Evolutionary conservation across 2,329 filamentous ascomycete genomes (phyloP).

Genomic region (Aphanocladium album): DNA sequence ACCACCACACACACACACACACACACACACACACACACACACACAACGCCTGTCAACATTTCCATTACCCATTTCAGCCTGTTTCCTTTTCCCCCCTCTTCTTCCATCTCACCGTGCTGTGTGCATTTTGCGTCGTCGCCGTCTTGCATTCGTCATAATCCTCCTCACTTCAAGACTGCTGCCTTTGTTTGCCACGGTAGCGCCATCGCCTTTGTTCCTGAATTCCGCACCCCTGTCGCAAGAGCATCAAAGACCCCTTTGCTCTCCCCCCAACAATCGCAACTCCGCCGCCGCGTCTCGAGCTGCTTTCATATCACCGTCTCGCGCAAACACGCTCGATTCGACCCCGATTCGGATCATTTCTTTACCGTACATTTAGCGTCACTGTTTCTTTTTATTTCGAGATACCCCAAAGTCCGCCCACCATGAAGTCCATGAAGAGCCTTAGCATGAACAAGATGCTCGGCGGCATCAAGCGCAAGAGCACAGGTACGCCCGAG

Average conservation of each 20-base stretch:
- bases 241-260: not conserved
- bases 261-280: not conserved
- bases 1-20: no score
- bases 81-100: not conserved
- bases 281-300: not conserved
- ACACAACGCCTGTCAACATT: not conserved
- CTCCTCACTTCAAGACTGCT: not conserved
- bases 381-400: not conserved
- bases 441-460: slow-evolving; percentile 52
- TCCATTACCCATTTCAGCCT: not conserved
- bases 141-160: not conserved
- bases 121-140: not conserved
- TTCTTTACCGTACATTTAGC: no score
- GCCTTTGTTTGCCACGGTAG: not conserved
- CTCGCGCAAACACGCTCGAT: no score
- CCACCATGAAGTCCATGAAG: slow-evolving; percentile 43
- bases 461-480: slow-evolving; percentile 50
- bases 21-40: no score
- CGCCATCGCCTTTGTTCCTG: not conserved
- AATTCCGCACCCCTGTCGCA: not conserved
- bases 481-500: slow-evolving; percentile 28
- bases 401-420: not conserved
- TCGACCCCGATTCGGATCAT: no score
- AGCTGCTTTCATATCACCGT: no score
- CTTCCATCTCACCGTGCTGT: not conserved